Evolutionary conservation across 495 filamentous ascomycete species (phyloP).

Genomic region (Lophiotrema nucula): DNA sequence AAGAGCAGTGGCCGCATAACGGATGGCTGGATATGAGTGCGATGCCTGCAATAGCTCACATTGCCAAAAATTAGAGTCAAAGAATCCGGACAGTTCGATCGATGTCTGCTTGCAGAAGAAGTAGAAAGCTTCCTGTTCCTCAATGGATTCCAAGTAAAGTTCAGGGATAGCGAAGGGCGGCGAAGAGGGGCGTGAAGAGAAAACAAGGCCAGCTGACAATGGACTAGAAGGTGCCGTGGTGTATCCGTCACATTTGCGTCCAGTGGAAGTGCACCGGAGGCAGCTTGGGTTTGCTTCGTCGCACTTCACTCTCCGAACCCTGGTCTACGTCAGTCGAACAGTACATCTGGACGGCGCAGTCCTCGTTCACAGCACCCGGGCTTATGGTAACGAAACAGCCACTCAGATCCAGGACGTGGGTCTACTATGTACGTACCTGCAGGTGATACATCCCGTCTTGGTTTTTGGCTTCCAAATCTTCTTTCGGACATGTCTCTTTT

Average conservation of each 20-base stretch:
- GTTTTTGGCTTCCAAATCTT: slow-evolving; percentile 29
- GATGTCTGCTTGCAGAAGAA: slow-evolving; percentile 42
- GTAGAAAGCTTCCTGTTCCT: slow-evolving; percentile 45
- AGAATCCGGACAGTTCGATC: slow-evolving; percentile 43
- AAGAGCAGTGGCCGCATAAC: slow-evolving; percentile 46
- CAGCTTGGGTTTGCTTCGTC: slow-evolving; percentile 30
- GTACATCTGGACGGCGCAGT: no score
- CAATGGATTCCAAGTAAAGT: slow-evolving; percentile 1
- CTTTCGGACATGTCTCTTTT: slow-evolving; percentile 13
- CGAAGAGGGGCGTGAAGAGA: neutral
- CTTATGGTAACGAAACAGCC: no score
- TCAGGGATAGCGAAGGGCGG: neutral
- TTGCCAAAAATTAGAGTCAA: slow-evolving; percentile 46
- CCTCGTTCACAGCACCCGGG: no score
- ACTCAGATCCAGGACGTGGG: no score
- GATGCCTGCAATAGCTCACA: slow-evolving; percentile 43
- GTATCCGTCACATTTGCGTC: slow-evolving; percentile 32
- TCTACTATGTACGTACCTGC: slow-evolving; percentile 25
- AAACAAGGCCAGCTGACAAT: neutral
- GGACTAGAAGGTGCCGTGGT: neutral
- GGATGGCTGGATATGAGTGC: slow-evolving; percentile 43
- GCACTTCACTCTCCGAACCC: slow-evolving; percentile 33
- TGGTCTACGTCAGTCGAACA: neutral
- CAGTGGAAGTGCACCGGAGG: slow-evolving; percentile 26
- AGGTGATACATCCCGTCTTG: slow-evolving; percentile 30